Conservation (phyloP, 176 grass and related monocot genomes). For the Cymbopogon citratus region DNA sequence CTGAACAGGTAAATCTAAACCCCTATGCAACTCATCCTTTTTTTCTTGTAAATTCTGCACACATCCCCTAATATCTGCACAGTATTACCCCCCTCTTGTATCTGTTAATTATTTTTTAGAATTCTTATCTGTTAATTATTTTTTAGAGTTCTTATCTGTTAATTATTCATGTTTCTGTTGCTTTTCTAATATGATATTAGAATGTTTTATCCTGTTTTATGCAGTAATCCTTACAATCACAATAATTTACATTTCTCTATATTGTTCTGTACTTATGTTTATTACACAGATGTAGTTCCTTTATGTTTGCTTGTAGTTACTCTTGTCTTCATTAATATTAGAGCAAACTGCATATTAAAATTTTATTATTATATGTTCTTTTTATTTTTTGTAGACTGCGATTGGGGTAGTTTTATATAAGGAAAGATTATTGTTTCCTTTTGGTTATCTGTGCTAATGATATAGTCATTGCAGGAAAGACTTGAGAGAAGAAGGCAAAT, state of each 20-base stretch:
- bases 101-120: too few relatives aligned
- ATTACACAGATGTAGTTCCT: neutral
- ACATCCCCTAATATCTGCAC: neutral
- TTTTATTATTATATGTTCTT: neutral
- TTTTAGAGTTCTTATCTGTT: too few relatives aligned
- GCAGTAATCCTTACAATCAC: neutral
- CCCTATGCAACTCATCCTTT: too few relatives aligned
- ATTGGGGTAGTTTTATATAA: neutral
- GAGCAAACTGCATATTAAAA: neutral
- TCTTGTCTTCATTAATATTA: neutral
- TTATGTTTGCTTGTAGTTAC: neutral
- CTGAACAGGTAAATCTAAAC: conserved; percentile 64
- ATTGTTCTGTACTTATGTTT: neutral
- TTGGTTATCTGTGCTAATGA: conserved; percentile 14
- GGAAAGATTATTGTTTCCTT: neutral
- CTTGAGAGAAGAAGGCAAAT: conserved; percentile 90
- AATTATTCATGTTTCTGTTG: neutral
- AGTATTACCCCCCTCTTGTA: neutral
- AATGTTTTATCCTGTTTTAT: neutral
- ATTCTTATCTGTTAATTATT: too few relatives aligned
- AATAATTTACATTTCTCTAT: neutral
- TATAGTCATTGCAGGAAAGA: conserved; percentile 55
- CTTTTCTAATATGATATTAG: neutral
- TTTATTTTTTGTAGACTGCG: neutral
- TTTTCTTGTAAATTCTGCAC: neutral